Evolutionary conservation across 1,284 basidiomycete genomes (phyloP), one percentile per base, ranked within the genome.

Genomic region (Lignosus rhinocerotis): DNA sequence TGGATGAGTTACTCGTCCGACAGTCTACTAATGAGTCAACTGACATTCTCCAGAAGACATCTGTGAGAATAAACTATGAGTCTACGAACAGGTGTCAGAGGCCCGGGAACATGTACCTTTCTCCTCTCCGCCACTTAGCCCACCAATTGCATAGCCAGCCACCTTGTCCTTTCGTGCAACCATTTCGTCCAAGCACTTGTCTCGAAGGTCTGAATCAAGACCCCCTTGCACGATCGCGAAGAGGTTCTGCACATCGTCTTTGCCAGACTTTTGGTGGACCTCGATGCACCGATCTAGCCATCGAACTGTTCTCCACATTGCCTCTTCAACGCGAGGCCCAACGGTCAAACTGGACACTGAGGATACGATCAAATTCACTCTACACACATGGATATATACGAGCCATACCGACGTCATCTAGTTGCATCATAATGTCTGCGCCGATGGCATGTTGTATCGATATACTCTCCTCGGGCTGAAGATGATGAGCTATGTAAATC

Each of bases 141-240:
- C 90, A 17, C 92, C 92, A 57, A 94, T 90, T 6, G 92, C 92
- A 70, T 89, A 94, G 1, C 92, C 92, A 14, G 90, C 84, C 12
- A 94, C 84, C 21, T 75, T 74, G 58, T 87, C 80, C 64, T 81
- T 87, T 32, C 92, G 79, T 58, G 84, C 80, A 38, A 92, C 75
- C 92, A 94, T 94, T 58, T 88, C 89, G 54, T 87, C 82, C 4
- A 94, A 69, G 69, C 93, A 94, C 60, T 80, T 78, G 65, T 90
- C 84, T 44, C 92, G 81, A 36, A 94, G 79, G 0, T 70, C 69
- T 31, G 79, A 76, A 61, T 92, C 85, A 11, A 94, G 77, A 1
- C 92, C 92, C 30, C 92, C 92, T 74, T 94, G 93, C 10, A 94
- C 85, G 54, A 94, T 94, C 1, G 93, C 93, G 68, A 94, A 94